phyloP scores from a whole-genome alignment of 768 basidiomycete species.

The Mycena alexandri region DNA sequence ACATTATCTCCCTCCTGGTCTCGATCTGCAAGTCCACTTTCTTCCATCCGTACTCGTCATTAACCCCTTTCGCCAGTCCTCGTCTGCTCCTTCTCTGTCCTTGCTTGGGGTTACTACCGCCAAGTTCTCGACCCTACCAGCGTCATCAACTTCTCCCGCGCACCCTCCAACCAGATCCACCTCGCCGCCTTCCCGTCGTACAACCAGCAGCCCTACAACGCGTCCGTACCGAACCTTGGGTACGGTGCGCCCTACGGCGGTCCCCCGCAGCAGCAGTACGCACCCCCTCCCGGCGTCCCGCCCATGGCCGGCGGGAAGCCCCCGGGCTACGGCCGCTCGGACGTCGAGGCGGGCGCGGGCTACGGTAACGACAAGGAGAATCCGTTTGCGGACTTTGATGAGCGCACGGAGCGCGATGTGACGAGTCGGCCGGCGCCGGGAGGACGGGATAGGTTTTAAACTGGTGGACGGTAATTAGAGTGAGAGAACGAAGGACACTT shows the following conservation, averaged over 20 bases:
- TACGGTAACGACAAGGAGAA: constrained; percentile 58
- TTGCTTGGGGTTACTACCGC: constrained; percentile 80
- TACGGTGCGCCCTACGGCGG: constrained; percentile 38
- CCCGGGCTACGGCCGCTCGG: no score
- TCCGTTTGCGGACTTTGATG: constrained; percentile 69
- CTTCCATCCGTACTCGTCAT: not conserved
- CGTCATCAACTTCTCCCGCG: constrained; percentile 63
- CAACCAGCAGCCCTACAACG: constrained; percentile 70
- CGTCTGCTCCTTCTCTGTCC: constrained; percentile 69
- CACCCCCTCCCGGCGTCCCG: constrained; percentile 66
- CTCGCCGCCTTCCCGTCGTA: constrained; percentile 55
- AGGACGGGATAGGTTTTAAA: constrained; percentile 46
- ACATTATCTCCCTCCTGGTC: constrained; percentile 74
- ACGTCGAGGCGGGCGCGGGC: no score
- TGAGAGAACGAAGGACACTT: no score
- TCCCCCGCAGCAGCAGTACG: constrained; percentile 53
- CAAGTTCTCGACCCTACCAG: constrained; percentile 80
- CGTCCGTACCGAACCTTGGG: constrained; percentile 49
- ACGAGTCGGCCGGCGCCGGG: constrained; percentile 54
- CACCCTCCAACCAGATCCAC: constrained; percentile 56
- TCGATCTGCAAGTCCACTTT: constrained; percentile 62
- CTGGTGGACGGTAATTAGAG: no score
- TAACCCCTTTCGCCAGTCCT: constrained; percentile 55
- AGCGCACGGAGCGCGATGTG: constrained; percentile 57
- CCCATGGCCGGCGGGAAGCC: constrained; percentile 54